Base-by-base conservation (phyloP, 257 asterid species). In the Handroanthus guayacan region DNA sequence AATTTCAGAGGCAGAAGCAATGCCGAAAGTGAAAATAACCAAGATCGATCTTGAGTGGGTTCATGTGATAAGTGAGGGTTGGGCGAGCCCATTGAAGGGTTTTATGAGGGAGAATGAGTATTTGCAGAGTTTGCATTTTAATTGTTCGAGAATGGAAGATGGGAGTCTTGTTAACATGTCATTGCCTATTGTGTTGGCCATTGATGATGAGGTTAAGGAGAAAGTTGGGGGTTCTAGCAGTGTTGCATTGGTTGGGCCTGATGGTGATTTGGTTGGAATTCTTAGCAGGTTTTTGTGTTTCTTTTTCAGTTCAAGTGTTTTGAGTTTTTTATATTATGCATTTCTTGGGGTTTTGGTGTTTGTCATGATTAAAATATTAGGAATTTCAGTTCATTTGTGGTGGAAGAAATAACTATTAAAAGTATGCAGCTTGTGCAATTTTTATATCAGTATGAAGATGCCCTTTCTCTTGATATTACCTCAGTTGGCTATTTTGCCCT, bases 81-180 rank as follows among this genome's bases (percentile, higher is more conserved):
- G 98, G 97, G 96, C 97, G 0, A 90, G 91, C 80, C 98, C 98
- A 0, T 81, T 93, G 72, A 87, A 78, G 81, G 97, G 94, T 13
- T 93, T 93, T 69, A 93, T 93, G 97, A 80, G 98, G 62, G 97
- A 93, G 74, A 83, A 87, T 52, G 97, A 93, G 87, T 93, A 91
- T 83, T 72, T 93, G 78, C 97, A 93, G 88, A 85, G 90, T 82
- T 79, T 93, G 91, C 98, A 93, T 87, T 93, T 93, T 51, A 93
- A 89, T 86, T 86, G 82, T 43, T 56, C 91, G 80, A 89, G 92
- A 77, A 78, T 85, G 85, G 79, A 84, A 69, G 86, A 93, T 82
- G 97, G 97, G 52, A 72, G 82, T 50, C 25, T 90, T 47, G 91
- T 89, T 47, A 93, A 93, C 73, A 91, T 91, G 97, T 91, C 98